Percentiles rank a stretch among this genome's conserved stretches.
phyloP scores from a whole-genome alignment of 371 early-diverging fungal species.

The Neoconidiobolus thromboides region DNA sequence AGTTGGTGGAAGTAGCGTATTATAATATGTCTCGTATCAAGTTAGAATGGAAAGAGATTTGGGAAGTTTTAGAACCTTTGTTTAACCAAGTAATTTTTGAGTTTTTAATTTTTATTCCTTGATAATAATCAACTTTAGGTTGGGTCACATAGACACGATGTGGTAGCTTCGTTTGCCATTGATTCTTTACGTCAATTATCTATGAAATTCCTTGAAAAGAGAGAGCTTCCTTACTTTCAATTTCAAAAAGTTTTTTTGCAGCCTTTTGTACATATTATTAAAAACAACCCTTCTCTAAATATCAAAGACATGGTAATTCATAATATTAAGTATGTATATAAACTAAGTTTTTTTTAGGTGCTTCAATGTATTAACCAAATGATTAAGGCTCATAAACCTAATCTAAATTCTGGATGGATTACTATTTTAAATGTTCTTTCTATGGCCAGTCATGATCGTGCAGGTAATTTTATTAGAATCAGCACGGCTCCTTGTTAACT shows the following conservation, averaged over 20 bases:
- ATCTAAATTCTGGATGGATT: slow-evolving; percentile 83
- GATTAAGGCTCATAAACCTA: slow-evolving; percentile 51
- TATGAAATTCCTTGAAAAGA: slow-evolving; percentile 88
- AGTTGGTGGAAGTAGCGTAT: slow-evolving; percentile 84
- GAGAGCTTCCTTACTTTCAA: slow-evolving; percentile 87
- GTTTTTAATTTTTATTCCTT: background rate
- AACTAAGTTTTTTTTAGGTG: background rate
- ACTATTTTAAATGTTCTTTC: slow-evolving; percentile 68
- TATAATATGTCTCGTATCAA: slow-evolving; percentile 96
- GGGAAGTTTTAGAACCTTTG: slow-evolving; percentile 81
- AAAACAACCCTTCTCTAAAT: slow-evolving; percentile 45
- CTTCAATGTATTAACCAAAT: slow-evolving; percentile 75
- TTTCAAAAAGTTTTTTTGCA: slow-evolving; percentile 89
- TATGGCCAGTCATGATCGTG: slow-evolving; percentile 52
- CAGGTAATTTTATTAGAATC: slow-evolving; percentile 24
- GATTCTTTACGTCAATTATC: slow-evolving; percentile 84
- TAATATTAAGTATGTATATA: too few species aligned
- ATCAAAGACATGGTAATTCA: slow-evolving; percentile 71
- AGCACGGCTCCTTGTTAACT: too few species aligned
- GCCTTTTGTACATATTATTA: slow-evolving; percentile 74
- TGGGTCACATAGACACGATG: slow-evolving; percentile 29
- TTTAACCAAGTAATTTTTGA: slow-evolving; percentile 28
- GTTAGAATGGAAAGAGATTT: slow-evolving; percentile 89
- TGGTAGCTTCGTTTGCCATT: slow-evolving; percentile 75
- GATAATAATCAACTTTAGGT: background rate